Conservation (phyloP, 768 basidiomycete genomes). For the Filobasidium floriforme region DNA sequence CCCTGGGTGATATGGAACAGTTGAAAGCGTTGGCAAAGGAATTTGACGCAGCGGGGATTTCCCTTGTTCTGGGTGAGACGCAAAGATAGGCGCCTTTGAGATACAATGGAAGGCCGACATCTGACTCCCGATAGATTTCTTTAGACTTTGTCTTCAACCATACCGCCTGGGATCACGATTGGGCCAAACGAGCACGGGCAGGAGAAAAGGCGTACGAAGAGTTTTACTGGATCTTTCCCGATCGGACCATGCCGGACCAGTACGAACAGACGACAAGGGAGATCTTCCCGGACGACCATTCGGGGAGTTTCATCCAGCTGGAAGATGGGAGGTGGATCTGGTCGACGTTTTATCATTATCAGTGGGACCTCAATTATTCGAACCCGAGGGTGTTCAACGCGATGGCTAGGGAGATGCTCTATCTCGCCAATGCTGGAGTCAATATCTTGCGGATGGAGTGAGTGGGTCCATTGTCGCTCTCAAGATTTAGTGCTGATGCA, state of each 20-base stretch:
- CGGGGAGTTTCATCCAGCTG: neutral
- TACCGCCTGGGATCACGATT: neutral
- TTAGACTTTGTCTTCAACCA: neutral
- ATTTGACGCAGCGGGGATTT: neutral
- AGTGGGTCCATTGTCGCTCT: neutral
- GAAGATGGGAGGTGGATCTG: neutral
- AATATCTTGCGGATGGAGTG: neutral
- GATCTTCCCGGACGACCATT: slow-evolving; percentile 1
- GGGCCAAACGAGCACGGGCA: neutral
- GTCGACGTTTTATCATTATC: slow-evolving; percentile 5
- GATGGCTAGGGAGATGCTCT: neutral
- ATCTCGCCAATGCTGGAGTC: neutral
- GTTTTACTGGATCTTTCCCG: neutral
- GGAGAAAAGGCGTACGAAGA: neutral
- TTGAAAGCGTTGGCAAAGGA: neutral
- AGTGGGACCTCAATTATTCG: neutral
- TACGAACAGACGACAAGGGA: neutral
- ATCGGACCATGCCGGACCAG: neutral
- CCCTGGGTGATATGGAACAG: neutral
- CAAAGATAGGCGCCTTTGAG: neutral
- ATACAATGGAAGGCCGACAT: neutral
- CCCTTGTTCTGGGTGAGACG: neutral
- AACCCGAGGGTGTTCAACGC: neutral
- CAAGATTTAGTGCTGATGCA: no score
- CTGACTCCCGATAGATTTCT: no score